These are phyloP conservation scores for Zygosaccharomyces pseudorouxii DNA, from an alignment of 805 yeast genomes.

Conservation along the genomic window DNA sequence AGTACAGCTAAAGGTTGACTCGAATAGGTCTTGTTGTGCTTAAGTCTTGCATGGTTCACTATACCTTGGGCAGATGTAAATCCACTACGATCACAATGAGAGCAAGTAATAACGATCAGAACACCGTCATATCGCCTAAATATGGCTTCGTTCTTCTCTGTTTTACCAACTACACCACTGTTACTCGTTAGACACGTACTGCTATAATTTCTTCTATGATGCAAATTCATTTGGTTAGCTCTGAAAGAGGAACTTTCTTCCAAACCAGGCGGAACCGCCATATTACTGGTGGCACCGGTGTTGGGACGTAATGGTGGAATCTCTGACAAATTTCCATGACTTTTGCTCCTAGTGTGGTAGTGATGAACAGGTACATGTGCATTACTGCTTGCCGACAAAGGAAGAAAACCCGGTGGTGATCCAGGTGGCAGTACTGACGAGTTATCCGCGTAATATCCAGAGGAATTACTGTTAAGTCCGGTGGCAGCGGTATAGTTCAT, in stretches of 20 bases:
- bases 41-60: conserved; percentile 68
- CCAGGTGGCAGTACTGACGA: conserved; percentile 9
- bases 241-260: conserved; percentile 17
- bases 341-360: conserved; percentile 35
- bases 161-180: conserved; percentile 45
- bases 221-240: conserved; percentile 27
- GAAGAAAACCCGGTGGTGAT: conserved; percentile 3
- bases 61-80: conserved; percentile 80
- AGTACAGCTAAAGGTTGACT: conserved; percentile 73
- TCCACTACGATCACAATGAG: conserved; percentile 60
- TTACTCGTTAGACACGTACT: conserved; percentile 40
- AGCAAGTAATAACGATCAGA: conserved; percentile 62
- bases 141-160: conserved; percentile 44
- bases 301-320: conserved; percentile 17
- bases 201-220: conserved; percentile 33
- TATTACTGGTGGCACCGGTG: conserved; percentile 18
- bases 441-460: conserved; percentile 42
- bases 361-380: conserved; percentile 19
- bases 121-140: conserved; percentile 68
- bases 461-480: conserved; percentile 15
- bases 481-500: conserved; percentile 11
- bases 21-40: conserved; percentile 65
- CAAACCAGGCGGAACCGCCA: conserved; percentile 11
- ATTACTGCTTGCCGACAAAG: conserved; percentile 14
- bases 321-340: conserved; percentile 24